phyloP scores from a whole-genome alignment of 116 monocot genomes.

The Phalaenopsis hybrid region DNA sequence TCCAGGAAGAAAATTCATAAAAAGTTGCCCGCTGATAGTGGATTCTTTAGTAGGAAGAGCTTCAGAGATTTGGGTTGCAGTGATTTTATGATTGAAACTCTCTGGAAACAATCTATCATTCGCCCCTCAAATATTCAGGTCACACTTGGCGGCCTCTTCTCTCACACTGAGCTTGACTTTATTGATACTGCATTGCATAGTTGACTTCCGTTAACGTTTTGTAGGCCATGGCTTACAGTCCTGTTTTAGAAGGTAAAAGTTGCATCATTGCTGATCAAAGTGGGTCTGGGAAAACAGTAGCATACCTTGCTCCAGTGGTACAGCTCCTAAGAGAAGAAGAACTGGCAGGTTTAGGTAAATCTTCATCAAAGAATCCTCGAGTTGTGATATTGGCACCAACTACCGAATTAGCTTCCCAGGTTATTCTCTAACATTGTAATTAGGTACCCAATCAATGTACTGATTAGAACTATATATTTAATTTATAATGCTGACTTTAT shows the following conservation, averaged over 20 bases:
- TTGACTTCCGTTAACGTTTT: background rate
- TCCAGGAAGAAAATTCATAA: conserved; percentile 6
- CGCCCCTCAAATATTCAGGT: conserved; percentile 97
- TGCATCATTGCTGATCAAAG: conserved; percentile 94
- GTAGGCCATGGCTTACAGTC: conserved; percentile 68
- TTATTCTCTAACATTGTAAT: conserved; percentile 20
- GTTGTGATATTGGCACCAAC: conserved; percentile 76
- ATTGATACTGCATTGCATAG: background rate
- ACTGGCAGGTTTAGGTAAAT: conserved; percentile 41
- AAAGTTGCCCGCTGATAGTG: conserved; percentile 26
- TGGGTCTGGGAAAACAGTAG: conserved; percentile 94
- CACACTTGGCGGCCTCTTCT: background rate
- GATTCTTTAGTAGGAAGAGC: conserved; percentile 70
- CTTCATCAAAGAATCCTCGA: conserved; percentile 53
- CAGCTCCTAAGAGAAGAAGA: conserved; percentile 80
- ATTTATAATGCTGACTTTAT: background rate
- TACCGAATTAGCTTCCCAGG: conserved; percentile 95
- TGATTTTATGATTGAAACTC: conserved; percentile 45
- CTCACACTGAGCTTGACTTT: background rate
- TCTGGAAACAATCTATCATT: conserved; percentile 32
- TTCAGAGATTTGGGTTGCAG: conserved; percentile 74
- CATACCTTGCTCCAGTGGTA: conserved; percentile 77
- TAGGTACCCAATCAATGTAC: background rate
- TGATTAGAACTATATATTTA: background rate
- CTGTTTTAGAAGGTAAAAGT: conserved; percentile 76